Conservation (phyloP, 495 filamentous ascomycete species). For the Lentithecium fluviatile region DNA sequence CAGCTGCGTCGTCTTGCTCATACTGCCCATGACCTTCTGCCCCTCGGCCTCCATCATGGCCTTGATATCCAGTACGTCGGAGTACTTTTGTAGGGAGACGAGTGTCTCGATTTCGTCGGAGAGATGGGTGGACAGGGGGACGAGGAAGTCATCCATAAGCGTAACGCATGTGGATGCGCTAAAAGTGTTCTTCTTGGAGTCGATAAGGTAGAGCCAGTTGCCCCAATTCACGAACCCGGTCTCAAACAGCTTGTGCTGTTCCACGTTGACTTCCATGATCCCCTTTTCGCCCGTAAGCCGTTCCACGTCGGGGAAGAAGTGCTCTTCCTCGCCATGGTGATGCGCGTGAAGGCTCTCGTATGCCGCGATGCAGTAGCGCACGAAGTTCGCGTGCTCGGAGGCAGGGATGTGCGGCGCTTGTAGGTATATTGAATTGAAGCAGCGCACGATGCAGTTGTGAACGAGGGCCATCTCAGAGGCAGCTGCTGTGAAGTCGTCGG, state of each 20-base stretch:
- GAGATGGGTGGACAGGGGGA: conserved; percentile 14
- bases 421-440: conserved; percentile 51
- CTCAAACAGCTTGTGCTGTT: conserved; percentile 21
- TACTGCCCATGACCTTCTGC: conserved; percentile 10
- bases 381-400: conserved; percentile 42
- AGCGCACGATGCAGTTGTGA: conserved; percentile 52
- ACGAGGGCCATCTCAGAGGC: conserved; percentile 49
- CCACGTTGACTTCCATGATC: conserved; percentile 44
- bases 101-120: conserved; percentile 26
- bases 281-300: conserved; percentile 41
- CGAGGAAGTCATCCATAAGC: conserved; percentile 27
- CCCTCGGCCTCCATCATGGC: conserved; percentile 16
- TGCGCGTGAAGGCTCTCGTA: conserved; percentile 43
- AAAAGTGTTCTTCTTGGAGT: not conserved
- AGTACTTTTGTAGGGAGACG: conserved; percentile 10
- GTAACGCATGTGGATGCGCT: not conserved
- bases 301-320: conserved; percentile 50
- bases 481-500: conserved; percentile 22
- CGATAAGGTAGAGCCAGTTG: conserved; percentile 6
- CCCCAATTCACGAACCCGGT: conserved; percentile 17
- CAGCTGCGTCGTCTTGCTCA: conserved; percentile 27
- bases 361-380: conserved; percentile 43
- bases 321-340: conserved; percentile 47
- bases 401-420: conserved; percentile 47
- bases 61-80: conserved; percentile 13